phyloP scores from a whole-genome alignment of 2,329 filamentous ascomycete genomes.

The Aspergillus aculeatinus region DNA sequence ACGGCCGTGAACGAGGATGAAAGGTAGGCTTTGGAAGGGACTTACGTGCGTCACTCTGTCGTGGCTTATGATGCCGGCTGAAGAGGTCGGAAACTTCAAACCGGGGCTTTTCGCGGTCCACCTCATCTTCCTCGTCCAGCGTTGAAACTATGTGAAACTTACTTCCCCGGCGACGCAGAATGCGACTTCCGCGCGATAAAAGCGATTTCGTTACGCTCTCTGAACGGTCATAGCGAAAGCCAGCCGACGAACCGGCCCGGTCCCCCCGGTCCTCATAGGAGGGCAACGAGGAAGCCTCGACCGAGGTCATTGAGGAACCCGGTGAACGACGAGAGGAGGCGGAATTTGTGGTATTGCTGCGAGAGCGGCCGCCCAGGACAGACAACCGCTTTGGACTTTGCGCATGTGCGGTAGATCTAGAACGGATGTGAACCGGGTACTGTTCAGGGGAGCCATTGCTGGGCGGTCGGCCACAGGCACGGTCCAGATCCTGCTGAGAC shows the following conservation, averaged over 20 bases:
- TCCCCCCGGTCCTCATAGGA: conserved; percentile 39
- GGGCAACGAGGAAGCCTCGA: conserved; percentile 30
- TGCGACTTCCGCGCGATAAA: conserved; percentile 46
- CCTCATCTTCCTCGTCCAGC: conserved; percentile 43
- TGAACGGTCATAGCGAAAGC: conserved; percentile 32
- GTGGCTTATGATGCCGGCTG: conserved; percentile 32
- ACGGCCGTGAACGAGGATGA: not conserved
- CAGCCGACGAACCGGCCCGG: conserved; percentile 28
- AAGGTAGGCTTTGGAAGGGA: conserved; percentile 9
- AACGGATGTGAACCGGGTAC: conserved; percentile 34
- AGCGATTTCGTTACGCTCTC: conserved; percentile 42
- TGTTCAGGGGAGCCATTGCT: conserved; percentile 33
- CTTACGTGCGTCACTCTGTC: conserved; percentile 39
- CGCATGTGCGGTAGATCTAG: conserved; percentile 36
- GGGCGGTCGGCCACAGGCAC: conserved; percentile 33
- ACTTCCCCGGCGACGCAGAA: conserved; percentile 48
- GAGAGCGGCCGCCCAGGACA: conserved; percentile 40
- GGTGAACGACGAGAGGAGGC: conserved; percentile 48
- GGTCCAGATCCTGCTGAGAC: conserved; percentile 26
- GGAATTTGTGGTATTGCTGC: conserved; percentile 53
- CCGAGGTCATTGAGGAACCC: conserved; percentile 44
- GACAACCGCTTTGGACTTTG: conserved; percentile 42
- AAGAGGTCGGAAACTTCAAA: conserved; percentile 36
- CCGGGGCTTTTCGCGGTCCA: conserved; percentile 32
- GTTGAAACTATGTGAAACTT: conserved; percentile 46